Evolutionary conservation across 768 basidiomycete genomes (phyloP).

Genomic region (Pleurotus djamor): DNA sequence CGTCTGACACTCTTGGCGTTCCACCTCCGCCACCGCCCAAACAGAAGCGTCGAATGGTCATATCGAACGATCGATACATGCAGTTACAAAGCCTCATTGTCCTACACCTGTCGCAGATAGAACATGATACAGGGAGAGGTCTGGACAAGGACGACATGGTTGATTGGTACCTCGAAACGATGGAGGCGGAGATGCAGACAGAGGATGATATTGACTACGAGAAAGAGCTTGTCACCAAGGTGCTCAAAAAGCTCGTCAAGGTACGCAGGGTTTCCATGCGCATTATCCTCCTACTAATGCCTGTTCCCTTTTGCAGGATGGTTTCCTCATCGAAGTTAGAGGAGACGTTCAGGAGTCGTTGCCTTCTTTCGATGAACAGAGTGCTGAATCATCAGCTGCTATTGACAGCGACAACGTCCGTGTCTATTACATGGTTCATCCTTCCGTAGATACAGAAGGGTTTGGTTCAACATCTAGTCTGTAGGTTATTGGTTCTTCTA

Average conservation of each 20-base stretch:
- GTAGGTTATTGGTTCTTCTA: conserved; percentile 4
- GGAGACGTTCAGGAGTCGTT: conserved; percentile 85
- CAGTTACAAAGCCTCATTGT: conserved; percentile 87
- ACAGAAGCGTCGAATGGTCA: conserved; percentile 78
- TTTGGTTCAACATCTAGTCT: conserved; percentile 28
- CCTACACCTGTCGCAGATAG: conserved; percentile 73
- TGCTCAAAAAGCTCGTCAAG: conserved; percentile 88
- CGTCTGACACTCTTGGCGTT: conserved; percentile 10
- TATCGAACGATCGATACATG: conserved; percentile 96
- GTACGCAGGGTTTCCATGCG: conserved; percentile 34
- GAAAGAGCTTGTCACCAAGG: conserved; percentile 86
- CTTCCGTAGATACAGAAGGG: conserved; percentile 74
- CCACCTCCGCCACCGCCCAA: conserved; percentile 34
- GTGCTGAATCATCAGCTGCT: conserved; percentile 45
- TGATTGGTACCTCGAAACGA: conserved; percentile 94
- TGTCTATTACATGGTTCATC: conserved; percentile 90
- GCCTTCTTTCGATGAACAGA: conserved; percentile 62
- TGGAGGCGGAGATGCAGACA: conserved; percentile 79
- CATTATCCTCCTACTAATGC: background rate
- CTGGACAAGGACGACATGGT: conserved; percentile 89
- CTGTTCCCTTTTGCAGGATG: conserved; percentile 50
- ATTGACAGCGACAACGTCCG: conserved; percentile 58
- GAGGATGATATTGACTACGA: conserved; percentile 90
- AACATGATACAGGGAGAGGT: conserved; percentile 73
- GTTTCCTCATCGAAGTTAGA: conserved; percentile 78